Evolutionary conservation across 2,329 filamentous ascomycete species (phyloP).

Genomic region (Sordariomycetes sp.): DNA sequence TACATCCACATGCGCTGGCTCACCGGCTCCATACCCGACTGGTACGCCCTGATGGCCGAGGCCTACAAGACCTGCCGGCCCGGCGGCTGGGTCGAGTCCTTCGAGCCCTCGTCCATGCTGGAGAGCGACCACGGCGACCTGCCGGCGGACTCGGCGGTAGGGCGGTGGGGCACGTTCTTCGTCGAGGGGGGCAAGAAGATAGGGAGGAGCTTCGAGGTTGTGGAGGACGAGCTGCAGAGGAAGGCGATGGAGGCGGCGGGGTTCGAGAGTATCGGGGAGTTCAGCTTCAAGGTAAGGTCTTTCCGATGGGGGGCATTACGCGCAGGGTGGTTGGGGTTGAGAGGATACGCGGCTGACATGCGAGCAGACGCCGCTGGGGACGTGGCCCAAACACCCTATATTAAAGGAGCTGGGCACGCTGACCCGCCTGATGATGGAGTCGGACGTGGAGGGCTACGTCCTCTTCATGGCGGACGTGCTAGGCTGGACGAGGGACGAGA

Average conservation of each 20-base stretch:
- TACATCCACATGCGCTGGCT: constrained; percentile 49
- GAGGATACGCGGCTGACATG: background rate
- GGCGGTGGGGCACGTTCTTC: constrained; percentile 16
- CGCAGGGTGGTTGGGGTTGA: constrained; percentile 18
- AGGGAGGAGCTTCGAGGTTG: constrained; percentile 16
- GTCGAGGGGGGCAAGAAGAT: constrained; percentile 16
- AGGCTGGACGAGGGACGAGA: constrained; percentile 21
- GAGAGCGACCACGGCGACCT: constrained; percentile 19
- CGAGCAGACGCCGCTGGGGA: constrained; percentile 23
- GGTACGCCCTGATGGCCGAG: constrained; percentile 40
- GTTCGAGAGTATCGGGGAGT: constrained; percentile 14
- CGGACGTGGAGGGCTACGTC: constrained; percentile 21
- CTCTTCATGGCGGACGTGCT: constrained; percentile 24
- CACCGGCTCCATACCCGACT: constrained; percentile 45
- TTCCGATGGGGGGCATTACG: too few species aligned
- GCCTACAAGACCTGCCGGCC: constrained; percentile 35
- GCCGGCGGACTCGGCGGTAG: constrained; percentile 13
- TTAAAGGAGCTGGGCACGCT: constrained; percentile 32
- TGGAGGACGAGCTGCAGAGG: constrained; percentile 12
- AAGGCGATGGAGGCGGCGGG: constrained; percentile 13
- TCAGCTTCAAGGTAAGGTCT: constrained; percentile 12
- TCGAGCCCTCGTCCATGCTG: constrained; percentile 25
- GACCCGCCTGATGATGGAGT: constrained; percentile 21
- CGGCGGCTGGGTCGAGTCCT: constrained; percentile 18
- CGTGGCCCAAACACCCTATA: constrained; percentile 31